Conservation (phyloP, 768 basidiomycete species). For the Dictyophora rubrovolvata region DNA sequence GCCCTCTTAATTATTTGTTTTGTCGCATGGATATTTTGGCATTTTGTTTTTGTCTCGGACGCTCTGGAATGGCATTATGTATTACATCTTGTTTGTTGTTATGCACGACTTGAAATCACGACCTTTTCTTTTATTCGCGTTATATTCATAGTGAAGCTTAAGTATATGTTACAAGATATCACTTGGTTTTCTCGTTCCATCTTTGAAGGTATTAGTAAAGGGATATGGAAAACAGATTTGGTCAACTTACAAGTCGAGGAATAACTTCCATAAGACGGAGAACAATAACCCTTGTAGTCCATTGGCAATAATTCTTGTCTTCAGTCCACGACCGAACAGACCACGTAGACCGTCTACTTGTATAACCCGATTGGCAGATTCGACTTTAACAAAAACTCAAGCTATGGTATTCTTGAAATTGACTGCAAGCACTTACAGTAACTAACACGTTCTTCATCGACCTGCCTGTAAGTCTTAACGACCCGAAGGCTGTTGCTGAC, state of each 20-base stretch:
- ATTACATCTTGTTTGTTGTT: neutral
- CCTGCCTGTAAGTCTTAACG: slow-evolving; percentile 92
- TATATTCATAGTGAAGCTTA: neutral
- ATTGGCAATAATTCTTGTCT: slow-evolving; percentile 83
- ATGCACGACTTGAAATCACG: neutral
- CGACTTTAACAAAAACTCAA: slow-evolving; percentile 19
- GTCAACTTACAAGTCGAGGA: slow-evolving; percentile 70
- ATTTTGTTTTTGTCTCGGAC: neutral
- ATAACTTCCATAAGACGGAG: slow-evolving; percentile 82
- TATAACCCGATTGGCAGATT: slow-evolving; percentile 70
- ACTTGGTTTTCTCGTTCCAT: slow-evolving; percentile 6
- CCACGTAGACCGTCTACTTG: slow-evolving; percentile 66
- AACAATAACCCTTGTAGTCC: slow-evolving; percentile 90
- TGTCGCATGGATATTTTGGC: neutral
- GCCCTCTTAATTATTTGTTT: neutral
- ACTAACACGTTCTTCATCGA: slow-evolving; percentile 68
- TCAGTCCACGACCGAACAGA: slow-evolving; percentile 80
- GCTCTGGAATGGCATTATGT: neutral
- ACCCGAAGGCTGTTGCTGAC: slow-evolving; percentile 84
- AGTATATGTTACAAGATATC: neutral
- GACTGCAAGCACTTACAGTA: slow-evolving; percentile 35
- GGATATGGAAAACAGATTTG: neutral
- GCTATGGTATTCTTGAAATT: neutral
- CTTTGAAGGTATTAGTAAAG: neutral
- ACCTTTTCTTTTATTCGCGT: neutral